phyloP scores from a whole-genome alignment of 805 yeast genomes.

The Candida sithepensis region DNA sequence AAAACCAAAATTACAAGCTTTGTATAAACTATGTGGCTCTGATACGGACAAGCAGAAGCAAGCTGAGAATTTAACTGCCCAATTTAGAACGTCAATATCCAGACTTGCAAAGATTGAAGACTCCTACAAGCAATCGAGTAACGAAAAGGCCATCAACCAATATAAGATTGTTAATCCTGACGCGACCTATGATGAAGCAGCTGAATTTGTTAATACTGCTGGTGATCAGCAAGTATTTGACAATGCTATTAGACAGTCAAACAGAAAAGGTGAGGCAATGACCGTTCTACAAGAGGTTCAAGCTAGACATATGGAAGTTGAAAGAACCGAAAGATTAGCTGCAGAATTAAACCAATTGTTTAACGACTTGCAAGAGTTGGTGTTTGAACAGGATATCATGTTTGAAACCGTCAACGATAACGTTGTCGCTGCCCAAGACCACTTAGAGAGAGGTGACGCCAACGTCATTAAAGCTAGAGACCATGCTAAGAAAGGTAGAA shows the following conservation, averaged over 20 bases:
- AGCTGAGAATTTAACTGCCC: constrained; percentile 82
- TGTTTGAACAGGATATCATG: constrained; percentile 89
- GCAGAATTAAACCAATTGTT: constrained; percentile 92
- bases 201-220: constrained; percentile 78
- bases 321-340: constrained; percentile 92
- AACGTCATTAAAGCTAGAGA: constrained; percentile 89
- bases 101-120: constrained; percentile 85
- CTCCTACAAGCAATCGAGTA: constrained; percentile 77
- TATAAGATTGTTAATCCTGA: constrained; percentile 85
- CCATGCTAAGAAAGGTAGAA: constrained; percentile 86
- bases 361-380: constrained; percentile 94
- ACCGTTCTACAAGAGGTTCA: constrained; percentile 95
- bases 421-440: constrained; percentile 78
- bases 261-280: constrained; percentile 92
- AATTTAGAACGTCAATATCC: constrained; percentile 82
- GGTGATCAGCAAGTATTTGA: constrained; percentile 91
- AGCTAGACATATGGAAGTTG: constrained; percentile 90
- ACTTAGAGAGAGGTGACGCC: constrained; percentile 91
- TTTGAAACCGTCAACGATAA: constrained; percentile 80
- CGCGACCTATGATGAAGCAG: constrained; percentile 79
- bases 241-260: constrained; percentile 82
- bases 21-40: constrained; percentile 64
- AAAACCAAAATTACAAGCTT: constrained; percentile 70
- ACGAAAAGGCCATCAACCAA: constrained; percentile 88
- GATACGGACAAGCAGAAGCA: constrained; percentile 85